Evolutionary conservation across 2,329 filamentous ascomycete genomes (phyloP).

Genomic region (Stylonectria norvegica): DNA sequence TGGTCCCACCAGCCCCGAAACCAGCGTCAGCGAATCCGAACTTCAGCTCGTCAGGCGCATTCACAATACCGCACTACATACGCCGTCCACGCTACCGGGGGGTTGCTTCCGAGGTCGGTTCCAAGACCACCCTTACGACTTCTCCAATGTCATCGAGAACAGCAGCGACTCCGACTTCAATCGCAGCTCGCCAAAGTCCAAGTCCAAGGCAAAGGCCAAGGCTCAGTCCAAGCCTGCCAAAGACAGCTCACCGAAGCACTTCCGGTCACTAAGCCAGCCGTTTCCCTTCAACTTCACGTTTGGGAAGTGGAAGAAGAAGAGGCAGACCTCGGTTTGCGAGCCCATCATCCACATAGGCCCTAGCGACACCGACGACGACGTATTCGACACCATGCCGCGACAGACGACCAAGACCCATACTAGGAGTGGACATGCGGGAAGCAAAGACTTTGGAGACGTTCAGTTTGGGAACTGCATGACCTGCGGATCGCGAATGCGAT

Average conservation of each 20-base stretch:
- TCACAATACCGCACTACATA: slow-evolving; percentile 35
- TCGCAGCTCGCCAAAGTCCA: no score
- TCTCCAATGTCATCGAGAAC: slow-evolving; percentile 32
- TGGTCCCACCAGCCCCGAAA: neutral
- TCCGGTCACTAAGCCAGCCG: slow-evolving; percentile 73
- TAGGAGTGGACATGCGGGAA: slow-evolving; percentile 31
- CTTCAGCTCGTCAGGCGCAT: slow-evolving; percentile 36
- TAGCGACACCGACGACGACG: slow-evolving; percentile 28
- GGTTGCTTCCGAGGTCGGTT: slow-evolving; percentile 11
- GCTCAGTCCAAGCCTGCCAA: slow-evolving; percentile 16
- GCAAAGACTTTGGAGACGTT: slow-evolving; percentile 60
- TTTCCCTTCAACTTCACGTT: slow-evolving; percentile 68
- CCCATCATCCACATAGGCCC: slow-evolving; percentile 32
- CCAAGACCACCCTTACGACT: slow-evolving; percentile 21
- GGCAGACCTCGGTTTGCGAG: slow-evolving; percentile 38
- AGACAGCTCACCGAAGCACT: slow-evolving; percentile 29
- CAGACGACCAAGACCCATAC: slow-evolving; percentile 29
- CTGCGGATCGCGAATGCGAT: slow-evolving; percentile 75
- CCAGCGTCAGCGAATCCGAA: no score
- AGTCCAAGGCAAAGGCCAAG: slow-evolving; percentile 16
- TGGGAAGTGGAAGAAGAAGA: slow-evolving; percentile 57
- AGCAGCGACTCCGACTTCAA: slow-evolving; percentile 43
- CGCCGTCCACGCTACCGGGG: slow-evolving; percentile 28
- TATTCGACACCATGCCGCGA: slow-evolving; percentile 26
- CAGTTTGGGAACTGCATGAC: slow-evolving; percentile 86